Evolutionary conservation across 192 early-diverging fungal genomes (phyloP), one percentile per base, ranked within the genome.

Genomic region (Entophlyctis luteolus): DNA sequence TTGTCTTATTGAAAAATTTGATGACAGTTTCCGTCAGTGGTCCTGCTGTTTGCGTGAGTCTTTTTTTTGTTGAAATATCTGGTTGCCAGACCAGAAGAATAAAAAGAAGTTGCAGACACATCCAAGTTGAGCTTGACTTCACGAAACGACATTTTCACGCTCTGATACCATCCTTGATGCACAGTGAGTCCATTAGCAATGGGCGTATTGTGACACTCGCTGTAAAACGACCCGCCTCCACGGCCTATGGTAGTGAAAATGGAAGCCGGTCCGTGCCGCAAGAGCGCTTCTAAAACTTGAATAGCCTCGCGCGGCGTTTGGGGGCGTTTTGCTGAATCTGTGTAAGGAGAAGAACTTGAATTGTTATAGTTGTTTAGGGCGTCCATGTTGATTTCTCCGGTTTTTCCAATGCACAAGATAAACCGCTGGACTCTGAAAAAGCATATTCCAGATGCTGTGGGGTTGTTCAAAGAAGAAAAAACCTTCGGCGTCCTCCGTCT

Each of bases 121-220:
- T 75, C 73, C 48, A 75, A 45, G 35, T 75, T 75, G 22, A 75
- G 52, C 49, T 70, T 35, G 23, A 75, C 31, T 18, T 55, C 18
- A 42, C 52, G 20, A 55, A 58, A 62, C 5, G 49, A 70, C 6
- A 62, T 70, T 33, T 66, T 56, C 28, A 75, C 36, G 35, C 71
- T 73, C 33, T 75, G 73, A 57, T 75, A 63, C 63, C 63, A 75
- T 22, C 73, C 73, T 27, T 65, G 59, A 52, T 71, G 70, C 8
- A 59, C 70, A 4, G 55, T 71, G 39, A 71, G 23, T 3, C 49
- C 70, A 25, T 65, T 70, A 18, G 68, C 56, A 53, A 70, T 65
- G 6, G 60, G 48, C 4, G 59, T 55, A 25, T 65, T 58, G 12
- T 53, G 50, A 16, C 28, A n/a, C 38, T 62, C 53, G 37, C 48